Evolutionary conservation across 1,139 yeast genomes (phyloP).

Genomic region (Magnusiomyces fungicola): DNA sequence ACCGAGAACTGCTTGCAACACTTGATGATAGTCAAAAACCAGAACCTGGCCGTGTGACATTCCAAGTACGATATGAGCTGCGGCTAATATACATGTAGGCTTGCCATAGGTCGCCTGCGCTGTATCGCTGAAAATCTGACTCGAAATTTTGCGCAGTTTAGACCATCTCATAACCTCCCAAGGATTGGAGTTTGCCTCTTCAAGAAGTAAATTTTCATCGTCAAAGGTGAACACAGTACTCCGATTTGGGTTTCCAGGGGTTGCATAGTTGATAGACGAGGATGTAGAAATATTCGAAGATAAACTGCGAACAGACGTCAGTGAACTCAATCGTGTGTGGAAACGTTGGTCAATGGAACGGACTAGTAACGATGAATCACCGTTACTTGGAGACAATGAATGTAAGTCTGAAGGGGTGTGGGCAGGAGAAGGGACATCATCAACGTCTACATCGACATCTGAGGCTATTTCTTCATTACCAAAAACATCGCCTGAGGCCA

Average conservation of each 20-base stretch:
- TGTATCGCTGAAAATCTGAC: slow-evolving; percentile 34
- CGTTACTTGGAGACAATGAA: neutral
- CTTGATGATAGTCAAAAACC: slow-evolving; percentile 59
- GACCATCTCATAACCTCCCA: slow-evolving; percentile 39
- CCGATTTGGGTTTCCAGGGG: slow-evolving; percentile 2
- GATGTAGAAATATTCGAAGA: neutral
- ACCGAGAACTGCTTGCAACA: slow-evolving; percentile 38
- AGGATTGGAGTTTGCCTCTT: slow-evolving; percentile 15
- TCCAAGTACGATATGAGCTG: slow-evolving; percentile 52
- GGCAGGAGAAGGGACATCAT: slow-evolving; percentile 9
- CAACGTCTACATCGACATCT: neutral
- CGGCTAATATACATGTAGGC: slow-evolving; percentile 42
- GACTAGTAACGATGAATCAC: slow-evolving; percentile 8
- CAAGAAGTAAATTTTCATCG: slow-evolving; percentile 16
- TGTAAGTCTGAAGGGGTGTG: slow-evolving; percentile 10
- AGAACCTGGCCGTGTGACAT: slow-evolving; percentile 53
- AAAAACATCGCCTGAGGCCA: no score
- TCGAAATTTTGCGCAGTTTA: slow-evolving; percentile 38
- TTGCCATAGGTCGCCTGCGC: slow-evolving; percentile 42
- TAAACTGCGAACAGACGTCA: slow-evolving; percentile 13
- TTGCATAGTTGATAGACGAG: neutral
- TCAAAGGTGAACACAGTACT: slow-evolving; percentile 9
- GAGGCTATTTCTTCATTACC: neutral
- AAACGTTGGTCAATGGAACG: slow-evolving; percentile 26
- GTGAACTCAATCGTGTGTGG: slow-evolving; percentile 25